Conservation (phyloP, 768 basidiomycete species). For the Pisolithus sp. region DNA sequence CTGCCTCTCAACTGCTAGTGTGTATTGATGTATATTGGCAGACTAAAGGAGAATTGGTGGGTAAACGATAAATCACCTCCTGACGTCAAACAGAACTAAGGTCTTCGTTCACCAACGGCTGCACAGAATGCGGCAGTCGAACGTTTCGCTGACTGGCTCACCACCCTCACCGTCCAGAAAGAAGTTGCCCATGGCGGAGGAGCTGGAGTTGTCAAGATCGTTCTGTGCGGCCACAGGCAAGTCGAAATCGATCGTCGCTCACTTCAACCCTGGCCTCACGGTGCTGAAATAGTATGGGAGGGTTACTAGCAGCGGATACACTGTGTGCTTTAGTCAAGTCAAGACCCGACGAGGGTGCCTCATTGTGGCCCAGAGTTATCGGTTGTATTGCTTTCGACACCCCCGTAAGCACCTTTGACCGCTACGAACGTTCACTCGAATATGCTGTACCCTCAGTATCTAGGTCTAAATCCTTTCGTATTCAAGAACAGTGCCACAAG, state of each 20-base stretch:
- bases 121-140: conserved; percentile 71
- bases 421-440: background rate
- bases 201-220: conserved; percentile 64
- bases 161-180: conserved; percentile 77
- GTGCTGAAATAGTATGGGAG: conserved; percentile 73
- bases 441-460: conserved; percentile 47
- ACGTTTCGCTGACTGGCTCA: conserved; percentile 88
- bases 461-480: conserved; percentile 78
- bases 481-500: conserved; percentile 81
- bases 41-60: conserved; percentile 88
- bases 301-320: conserved; percentile 81
- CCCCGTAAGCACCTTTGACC: conserved; percentile 51
- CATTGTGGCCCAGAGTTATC: conserved; percentile 85
- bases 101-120: background rate
- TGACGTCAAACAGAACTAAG: background rate
- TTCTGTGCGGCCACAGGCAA: conserved; percentile 86
- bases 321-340: conserved; percentile 64
- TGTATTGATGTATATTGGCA: conserved; percentile 25
- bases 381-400: conserved; percentile 87
- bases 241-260: conserved; percentile 6
- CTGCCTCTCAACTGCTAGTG: conserved; percentile 1
- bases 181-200: conserved; percentile 79
- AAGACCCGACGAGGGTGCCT: conserved; percentile 55
- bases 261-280: background rate
- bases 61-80: conserved; percentile 18